Percentiles rank a stretch among this genome's conserved stretches.
Evolutionary conservation across 805 yeast genomes (phyloP).

Genomic region (Ogataea pilisensis): DNA sequence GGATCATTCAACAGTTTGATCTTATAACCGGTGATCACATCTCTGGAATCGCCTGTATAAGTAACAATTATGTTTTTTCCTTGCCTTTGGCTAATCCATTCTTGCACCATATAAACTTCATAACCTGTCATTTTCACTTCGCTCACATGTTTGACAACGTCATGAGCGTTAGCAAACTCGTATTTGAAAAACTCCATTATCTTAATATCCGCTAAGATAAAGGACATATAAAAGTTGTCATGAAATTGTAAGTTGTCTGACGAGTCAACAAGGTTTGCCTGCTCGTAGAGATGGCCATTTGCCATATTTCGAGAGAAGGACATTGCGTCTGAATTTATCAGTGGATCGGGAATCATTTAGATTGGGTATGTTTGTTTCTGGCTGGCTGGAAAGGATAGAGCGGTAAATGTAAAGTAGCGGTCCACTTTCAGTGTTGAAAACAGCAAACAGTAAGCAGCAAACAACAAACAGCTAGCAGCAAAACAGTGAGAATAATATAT

Average conservation of each 20-base stretch:
- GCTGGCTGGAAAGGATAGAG: too few relatives aligned
- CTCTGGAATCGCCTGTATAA: slow-evolving; percentile 79
- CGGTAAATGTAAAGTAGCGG: too few relatives aligned
- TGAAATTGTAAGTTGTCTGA: neutral
- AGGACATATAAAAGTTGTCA: slow-evolving; percentile 9
- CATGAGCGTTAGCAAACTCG: slow-evolving; percentile 34
- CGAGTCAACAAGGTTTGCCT: neutral
- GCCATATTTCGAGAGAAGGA: neutral
- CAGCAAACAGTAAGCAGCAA: too few relatives aligned
- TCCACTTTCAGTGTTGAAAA: too few relatives aligned
- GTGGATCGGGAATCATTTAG: too few relatives aligned
- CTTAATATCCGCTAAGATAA: slow-evolving; percentile 49
- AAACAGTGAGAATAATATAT: too few relatives aligned
- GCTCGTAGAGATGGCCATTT: neutral
- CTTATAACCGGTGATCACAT: slow-evolving; percentile 53
- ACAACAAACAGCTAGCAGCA: too few relatives aligned
- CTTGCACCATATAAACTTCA: slow-evolving; percentile 90
- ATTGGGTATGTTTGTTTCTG: too few relatives aligned
- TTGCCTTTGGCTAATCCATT: slow-evolving; percentile 80
- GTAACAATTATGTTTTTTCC: slow-evolving; percentile 68
- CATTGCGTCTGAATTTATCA: neutral
- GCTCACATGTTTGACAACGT: slow-evolving; percentile 39
- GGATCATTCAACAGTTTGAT: slow-evolving; percentile 50
- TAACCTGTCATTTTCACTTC: slow-evolving; percentile 61
- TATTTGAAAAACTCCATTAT: slow-evolving; percentile 42